A percentile compares a stretch with the other conserved stretches of the same genome.
phyloP scores from a whole-genome alignment of 805 yeast species.

The Nakazawaea populi region DNA sequence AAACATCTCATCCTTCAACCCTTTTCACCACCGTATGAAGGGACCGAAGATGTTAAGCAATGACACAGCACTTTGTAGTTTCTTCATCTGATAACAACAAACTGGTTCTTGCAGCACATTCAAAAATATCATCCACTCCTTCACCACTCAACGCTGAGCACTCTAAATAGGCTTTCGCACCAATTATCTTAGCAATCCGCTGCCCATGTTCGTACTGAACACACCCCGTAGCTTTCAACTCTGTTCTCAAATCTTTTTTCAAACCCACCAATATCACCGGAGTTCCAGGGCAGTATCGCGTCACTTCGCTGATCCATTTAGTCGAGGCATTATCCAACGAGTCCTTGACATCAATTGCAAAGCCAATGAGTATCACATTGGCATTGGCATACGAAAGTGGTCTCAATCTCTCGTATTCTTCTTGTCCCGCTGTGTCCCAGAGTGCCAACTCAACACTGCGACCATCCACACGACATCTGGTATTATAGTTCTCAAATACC shows the following conservation, averaged over 20 bases:
- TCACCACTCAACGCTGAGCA: slow-evolving; percentile 92
- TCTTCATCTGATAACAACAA: slow-evolving; percentile 48
- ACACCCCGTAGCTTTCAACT: slow-evolving; percentile 27
- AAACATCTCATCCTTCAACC: too few relatives aligned
- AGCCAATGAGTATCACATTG: slow-evolving; percentile 79
- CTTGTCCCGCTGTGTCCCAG: slow-evolving; percentile 98
- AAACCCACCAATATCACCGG: slow-evolving; percentile 79
- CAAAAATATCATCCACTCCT: slow-evolving; percentile 92
- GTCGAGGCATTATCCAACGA: slow-evolving; percentile 75
- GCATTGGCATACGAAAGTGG: slow-evolving; percentile 88
- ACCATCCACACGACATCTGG: slow-evolving; percentile 92
- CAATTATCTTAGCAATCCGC: slow-evolving; percentile 66
- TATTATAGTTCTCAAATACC: slow-evolving; percentile 89
- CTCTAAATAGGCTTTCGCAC: slow-evolving; percentile 79
- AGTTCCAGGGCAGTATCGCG: slow-evolving; percentile 71
- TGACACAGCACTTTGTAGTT: slow-evolving; percentile 36
- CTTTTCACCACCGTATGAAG: too few relatives aligned
- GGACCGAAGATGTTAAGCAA: slow-evolving; percentile 10
- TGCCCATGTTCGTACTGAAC: slow-evolving; percentile 60
- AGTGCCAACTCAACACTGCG: slow-evolving; percentile 81
- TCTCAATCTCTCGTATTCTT: slow-evolving; percentile 85
- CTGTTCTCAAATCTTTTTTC: slow-evolving; percentile 69
- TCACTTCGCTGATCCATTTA: slow-evolving; percentile 86
- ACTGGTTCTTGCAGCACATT: slow-evolving; percentile 82
- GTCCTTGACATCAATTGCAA: slow-evolving; percentile 80